These are phyloP conservation scores for Solanum piurae DNA, from an alignment of 257 asterid genomes.

Conservation along the genomic window DNA sequence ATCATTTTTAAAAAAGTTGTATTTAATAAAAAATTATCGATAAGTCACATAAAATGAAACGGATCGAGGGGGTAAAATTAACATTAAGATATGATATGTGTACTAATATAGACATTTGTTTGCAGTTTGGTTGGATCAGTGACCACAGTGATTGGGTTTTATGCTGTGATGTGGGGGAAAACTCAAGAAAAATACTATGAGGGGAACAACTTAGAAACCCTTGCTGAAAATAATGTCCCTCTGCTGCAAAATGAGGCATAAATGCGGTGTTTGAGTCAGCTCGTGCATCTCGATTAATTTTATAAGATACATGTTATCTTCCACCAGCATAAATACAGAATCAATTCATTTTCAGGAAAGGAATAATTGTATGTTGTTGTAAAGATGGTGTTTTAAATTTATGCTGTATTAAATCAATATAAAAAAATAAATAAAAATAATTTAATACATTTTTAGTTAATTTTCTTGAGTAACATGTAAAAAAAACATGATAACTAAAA, in stretches of 20 bases:
- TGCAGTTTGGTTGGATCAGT: conserved; percentile 40
- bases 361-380: background rate
- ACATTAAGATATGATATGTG: background rate
- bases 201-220: background rate
- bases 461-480: fast-evolving
- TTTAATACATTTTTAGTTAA: background rate
- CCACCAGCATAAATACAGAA: fast-evolving
- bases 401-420: too few species aligned
- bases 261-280: fast-evolving
- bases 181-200: conserved; percentile 12
- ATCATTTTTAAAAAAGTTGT: fast-evolving
- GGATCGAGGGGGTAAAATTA: too few species aligned
- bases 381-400: too few species aligned
- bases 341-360: background rate
- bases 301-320: background rate
- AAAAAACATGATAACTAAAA: too few species aligned
- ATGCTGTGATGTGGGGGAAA: conserved; percentile 46
- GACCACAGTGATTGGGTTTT: conserved; percentile 4
- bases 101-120: background rate
- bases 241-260: background rate
- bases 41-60: background rate
- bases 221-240: background rate
- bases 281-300: background rate
- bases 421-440: too few species aligned
- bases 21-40: background rate